Percentiles rank a stretch among this genome's conserved stretches.
phyloP scores from a whole-genome alignment of 257 asterid genomes.

The Solanum lignicaule region DNA sequence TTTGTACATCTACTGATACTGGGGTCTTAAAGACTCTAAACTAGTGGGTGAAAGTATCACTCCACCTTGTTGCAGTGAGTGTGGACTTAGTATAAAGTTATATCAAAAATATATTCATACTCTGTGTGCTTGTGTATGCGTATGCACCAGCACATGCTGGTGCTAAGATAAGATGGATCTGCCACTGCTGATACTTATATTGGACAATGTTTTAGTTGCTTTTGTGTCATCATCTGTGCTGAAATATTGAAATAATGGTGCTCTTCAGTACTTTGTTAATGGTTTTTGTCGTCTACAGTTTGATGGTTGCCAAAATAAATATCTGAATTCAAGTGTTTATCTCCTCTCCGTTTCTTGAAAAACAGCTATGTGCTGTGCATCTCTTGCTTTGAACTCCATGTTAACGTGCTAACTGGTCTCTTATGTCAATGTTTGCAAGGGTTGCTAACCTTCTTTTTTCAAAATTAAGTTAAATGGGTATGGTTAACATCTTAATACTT shows the following conservation, averaged over 20 bases:
- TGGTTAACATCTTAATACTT: not conserved
- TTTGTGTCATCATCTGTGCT: not conserved
- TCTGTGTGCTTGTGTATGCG: not conserved
- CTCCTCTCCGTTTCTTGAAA: not conserved
- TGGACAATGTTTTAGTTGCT: not conserved
- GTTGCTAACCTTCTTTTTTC: not conserved
- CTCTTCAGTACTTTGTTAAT: not conserved
- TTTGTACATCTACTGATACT: not conserved
- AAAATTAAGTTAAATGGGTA: not conserved
- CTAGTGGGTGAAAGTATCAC: not conserved
- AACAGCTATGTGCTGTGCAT: not conserved
- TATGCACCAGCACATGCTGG: not conserved
- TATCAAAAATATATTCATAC: not conserved
- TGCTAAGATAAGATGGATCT: not conserved
- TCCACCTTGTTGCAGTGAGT: not conserved
- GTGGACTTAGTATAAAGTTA: not conserved
- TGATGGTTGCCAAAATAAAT: not conserved
- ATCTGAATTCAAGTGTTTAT: not conserved
- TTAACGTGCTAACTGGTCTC: not conserved
- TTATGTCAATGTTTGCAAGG: not conserved
- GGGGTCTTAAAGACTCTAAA: not conserved
- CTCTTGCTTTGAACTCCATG: not conserved
- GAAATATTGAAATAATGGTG: not conserved
- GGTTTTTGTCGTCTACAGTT: not conserved
- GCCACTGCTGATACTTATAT: not conserved